Evolutionary conservation across 306 rosid genomes (phyloP), one percentile per base, ranked within the genome.

Genomic region (Gleditsia sinensis): DNA sequence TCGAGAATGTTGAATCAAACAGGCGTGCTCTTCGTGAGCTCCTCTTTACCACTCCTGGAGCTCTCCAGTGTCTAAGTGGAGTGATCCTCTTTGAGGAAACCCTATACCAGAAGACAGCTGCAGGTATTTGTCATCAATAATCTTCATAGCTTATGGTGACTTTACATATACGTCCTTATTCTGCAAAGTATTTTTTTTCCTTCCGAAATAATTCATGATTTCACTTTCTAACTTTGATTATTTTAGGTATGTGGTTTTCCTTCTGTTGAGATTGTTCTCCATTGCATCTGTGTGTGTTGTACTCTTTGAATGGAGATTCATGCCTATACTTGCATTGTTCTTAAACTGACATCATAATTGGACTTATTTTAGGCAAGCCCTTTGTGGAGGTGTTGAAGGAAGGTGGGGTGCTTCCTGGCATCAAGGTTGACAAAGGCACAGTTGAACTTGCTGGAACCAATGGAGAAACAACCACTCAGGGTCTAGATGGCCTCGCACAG

Each of bases 1-100:
- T 66, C 16, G 71, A 66, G 71, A 66, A 66, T 16, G 71, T 66
- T 24, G 71, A 66, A 66, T 43, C 56, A 16, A 66, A 45, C 40
- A 66, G 71, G 71, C 71, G 71, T 66, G 56, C 56, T n/a, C 71
- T 66, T 43, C 71, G 71, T 1, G 71, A 66, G 71, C 71, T 66
- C 56, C 71, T 66, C 39, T 66, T 66, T 40, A 42, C 71, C 9
- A 66, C 71, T 16, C 56, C 56, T 25, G 56, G 71, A 25, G 56
- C 56, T 48, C 71, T 66, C 40, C 39, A 43, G 23, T 27, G 1
- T 66, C 25, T 66, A 1, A 66, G 71, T 66, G 71, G 71, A 66
- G 71, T 66, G 9, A 66, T 43, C 56, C 71, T 66, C 39, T 66
- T 66, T 8, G 71, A 66, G 56, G 71, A 66, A 43, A 66, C 71